phyloP scores from a whole-genome alignment of 1,139 yeast species.

The Neolecta irregularis region DNA sequence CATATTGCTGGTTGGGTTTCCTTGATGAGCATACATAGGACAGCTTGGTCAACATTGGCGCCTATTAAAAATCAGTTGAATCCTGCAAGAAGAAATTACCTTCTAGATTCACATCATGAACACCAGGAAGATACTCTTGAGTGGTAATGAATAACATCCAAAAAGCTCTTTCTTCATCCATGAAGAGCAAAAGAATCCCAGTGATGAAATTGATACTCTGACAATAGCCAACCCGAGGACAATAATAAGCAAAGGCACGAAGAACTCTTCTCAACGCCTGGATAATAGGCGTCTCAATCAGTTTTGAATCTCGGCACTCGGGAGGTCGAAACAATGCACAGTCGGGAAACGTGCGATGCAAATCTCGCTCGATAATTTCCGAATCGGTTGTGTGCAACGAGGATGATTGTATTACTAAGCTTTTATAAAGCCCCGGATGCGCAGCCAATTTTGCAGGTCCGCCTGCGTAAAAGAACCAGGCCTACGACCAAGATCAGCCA shows the following conservation, averaged over 20 bases:
- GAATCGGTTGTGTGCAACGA: conserved; percentile 49
- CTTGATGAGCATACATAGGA: conserved; percentile 67
- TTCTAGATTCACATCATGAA: conserved; percentile 76
- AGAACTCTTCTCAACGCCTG: conserved; percentile 64
- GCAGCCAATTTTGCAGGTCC: conserved; percentile 21
- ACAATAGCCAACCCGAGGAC: conserved; percentile 87
- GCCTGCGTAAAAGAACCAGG: conserved; percentile 95
- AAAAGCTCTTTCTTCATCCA: conserved; percentile 59
- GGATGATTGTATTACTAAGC: conserved; percentile 41
- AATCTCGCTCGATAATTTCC: conserved; percentile 84
- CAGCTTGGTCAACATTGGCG: conserved; percentile 90
- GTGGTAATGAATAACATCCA: conserved; percentile 94
- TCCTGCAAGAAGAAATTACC: too few relatives aligned
- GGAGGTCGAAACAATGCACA: conserved; percentile 49
- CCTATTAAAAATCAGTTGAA: too few relatives aligned
- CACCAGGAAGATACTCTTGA: conserved; percentile 73
- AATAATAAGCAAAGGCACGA: conserved; percentile 69
- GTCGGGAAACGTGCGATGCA: conserved; percentile 89
- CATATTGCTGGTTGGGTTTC: conserved; percentile 77
- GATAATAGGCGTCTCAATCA: conserved; percentile 46
- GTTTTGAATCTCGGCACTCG: conserved; percentile 19
- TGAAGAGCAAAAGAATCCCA: conserved; percentile 62
- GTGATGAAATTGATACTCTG: conserved; percentile 87
- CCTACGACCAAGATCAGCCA: too few relatives aligned
- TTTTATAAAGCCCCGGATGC: conserved; percentile 56